Evolutionary conservation across 1,284 basidiomycete species (phyloP).

Genomic region (Fereydounia khargensis): DNA sequence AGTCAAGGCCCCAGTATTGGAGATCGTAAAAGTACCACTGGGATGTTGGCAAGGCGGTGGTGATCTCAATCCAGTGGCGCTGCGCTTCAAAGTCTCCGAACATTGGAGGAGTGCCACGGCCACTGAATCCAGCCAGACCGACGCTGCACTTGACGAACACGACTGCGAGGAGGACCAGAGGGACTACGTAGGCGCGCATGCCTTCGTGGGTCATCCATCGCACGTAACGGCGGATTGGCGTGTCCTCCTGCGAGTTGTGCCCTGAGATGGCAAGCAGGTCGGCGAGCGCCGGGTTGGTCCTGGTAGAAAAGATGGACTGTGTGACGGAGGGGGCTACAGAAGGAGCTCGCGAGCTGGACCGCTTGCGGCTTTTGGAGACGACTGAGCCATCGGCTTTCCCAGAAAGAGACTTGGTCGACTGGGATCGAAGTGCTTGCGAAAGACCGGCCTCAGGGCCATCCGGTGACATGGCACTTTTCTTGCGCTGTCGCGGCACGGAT

Average conservation of each 20-base stretch:
- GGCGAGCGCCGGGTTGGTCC: slow-evolving; percentile 6
- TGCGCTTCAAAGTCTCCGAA: slow-evolving; percentile 91
- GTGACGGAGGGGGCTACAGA: slow-evolving; percentile 9
- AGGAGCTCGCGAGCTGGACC: slow-evolving; percentile 5
- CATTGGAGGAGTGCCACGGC: slow-evolving; percentile 72
- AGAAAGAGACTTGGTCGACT: too few relatives aligned
- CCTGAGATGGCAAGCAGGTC: slow-evolving; percentile 17
- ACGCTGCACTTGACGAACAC: slow-evolving; percentile 40
- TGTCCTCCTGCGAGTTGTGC: slow-evolving; percentile 22
- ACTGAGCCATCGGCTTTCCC: slow-evolving; percentile 13
- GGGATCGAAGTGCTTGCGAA: too few relatives aligned
- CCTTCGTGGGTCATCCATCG: slow-evolving; percentile 43
- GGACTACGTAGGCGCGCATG: slow-evolving; percentile 10
- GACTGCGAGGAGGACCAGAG: slow-evolving; percentile 11
- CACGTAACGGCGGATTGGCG: slow-evolving; percentile 40
- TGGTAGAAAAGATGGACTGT: slow-evolving; percentile 1
- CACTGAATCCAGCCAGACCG: slow-evolving; percentile 60
- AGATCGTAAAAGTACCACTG: slow-evolving; percentile 85
- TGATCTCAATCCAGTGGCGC: slow-evolving; percentile 89
- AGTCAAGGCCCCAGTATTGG: slow-evolving; percentile 77
- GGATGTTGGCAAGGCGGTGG: slow-evolving; percentile 69
- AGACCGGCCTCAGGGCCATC: too few relatives aligned
- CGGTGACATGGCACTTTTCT: too few relatives aligned
- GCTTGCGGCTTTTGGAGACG: slow-evolving; percentile 11
- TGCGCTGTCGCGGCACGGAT: too few relatives aligned